Evolutionary conservation across 1,284 basidiomycete genomes (phyloP), one percentile per base, ranked within the genome.

Genomic region (Cryptococcus depauperatus): DNA sequence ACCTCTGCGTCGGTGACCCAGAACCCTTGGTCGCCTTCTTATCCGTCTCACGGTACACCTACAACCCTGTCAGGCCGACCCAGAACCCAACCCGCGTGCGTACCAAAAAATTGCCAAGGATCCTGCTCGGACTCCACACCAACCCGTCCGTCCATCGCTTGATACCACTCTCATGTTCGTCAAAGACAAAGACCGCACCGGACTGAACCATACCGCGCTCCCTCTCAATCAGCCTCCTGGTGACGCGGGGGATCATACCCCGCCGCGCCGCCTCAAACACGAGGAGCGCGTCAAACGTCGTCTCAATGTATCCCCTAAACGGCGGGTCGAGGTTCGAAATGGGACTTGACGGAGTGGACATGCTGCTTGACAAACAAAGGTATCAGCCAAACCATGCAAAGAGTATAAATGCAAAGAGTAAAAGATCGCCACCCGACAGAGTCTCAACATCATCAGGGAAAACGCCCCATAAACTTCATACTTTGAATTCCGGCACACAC

Each of bases 91-190:
- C n/a, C n/a, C n/a, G 30, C 29, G n/a, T 18, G 69, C 74, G 57
- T 43, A 76, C 76, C 28, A 97, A 75, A 66, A 96, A 97, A 72
- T 97, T 97, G 62, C 87, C 88, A 37, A 96, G 75, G 35, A 96
- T 72, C 35, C 68, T 57, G 50, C 62, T 67, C 2, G 76, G 76
- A 56, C 73, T 75, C 93, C 92, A 97, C 61, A 87, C 85, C 66
- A 89, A 83, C 5, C 92, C 92, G 71, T 98, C 92, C 0, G 93
- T 98, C 92, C 93, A 97, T 41, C 93, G 79, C 74, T 95, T 96
- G 75, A 98, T 97, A 29, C 91, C 91, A 59, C 87, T 90, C 71
- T 96, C 90, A 58, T 88, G 83, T 74, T 96, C 92, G 69, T 98
- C 90, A 66, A 97, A 97, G 49, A 97, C 92, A 62, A 96, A 98